Evolutionary conservation across 129 eudicot species (phyloP).

Genomic region (Centrapalus pauciflorus): DNA sequence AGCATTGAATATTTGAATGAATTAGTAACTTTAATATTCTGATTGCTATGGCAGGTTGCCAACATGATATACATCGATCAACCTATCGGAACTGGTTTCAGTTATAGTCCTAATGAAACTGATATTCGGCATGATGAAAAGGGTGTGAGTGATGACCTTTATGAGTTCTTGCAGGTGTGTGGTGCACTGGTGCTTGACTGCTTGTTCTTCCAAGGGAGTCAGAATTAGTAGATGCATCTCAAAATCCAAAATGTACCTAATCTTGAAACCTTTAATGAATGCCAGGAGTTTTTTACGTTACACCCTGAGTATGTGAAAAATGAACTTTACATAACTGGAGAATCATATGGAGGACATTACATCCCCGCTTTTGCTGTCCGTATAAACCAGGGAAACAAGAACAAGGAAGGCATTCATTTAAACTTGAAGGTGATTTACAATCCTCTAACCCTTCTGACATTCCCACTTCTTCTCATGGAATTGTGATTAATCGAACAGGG

Average conservation of each 20-base stretch:
- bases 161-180: constrained; percentile 75
- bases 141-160: constrained; percentile 75
- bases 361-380: constrained; percentile 85
- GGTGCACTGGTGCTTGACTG: background rate
- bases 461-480: background rate
- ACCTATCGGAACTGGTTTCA: constrained; percentile 89
- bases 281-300: constrained; percentile 55
- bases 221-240: background rate
- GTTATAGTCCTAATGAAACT: constrained; percentile 46
- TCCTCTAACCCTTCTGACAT: background rate
- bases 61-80: constrained; percentile 74
- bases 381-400: constrained; percentile 65
- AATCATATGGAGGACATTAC: constrained; percentile 87
- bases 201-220: background rate
- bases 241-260: background rate
- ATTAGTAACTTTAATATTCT: background rate
- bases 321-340: constrained; percentile 79
- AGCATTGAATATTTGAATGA: background rate
- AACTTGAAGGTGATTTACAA: constrained; percentile 55
- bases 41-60: constrained; percentile 41
- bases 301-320: constrained; percentile 65
- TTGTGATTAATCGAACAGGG: constrained; percentile 39
- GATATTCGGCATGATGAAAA: constrained; percentile 66
- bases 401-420: constrained; percentile 54
- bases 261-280: background rate